Base-by-base conservation (phyloP, 208 protist genomes). In the Hexamita inflata region DNA sequence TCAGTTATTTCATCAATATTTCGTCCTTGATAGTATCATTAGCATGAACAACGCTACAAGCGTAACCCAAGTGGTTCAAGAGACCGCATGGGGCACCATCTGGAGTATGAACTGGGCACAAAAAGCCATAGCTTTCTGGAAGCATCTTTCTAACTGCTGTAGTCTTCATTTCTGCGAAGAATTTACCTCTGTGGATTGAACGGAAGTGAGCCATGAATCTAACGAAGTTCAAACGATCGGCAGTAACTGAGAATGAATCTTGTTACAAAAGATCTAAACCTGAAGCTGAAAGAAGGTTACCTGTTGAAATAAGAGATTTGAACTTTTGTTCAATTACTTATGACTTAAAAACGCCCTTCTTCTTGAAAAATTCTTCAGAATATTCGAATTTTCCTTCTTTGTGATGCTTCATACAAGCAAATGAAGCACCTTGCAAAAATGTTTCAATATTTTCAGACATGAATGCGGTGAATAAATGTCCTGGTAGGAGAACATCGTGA, bases 101-200 rank as follows among this genome's bases (percentile, higher is more conserved):
- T 59, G 97, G 97, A 40, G 95, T 99, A 88, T 99, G 95, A 42
- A 99, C 96, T 82, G 97, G 95, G 86, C 97, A 99, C 45, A 99
- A 83, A 85, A 99, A 99, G 24, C 92, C 97, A 88, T 92, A 99
- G 1, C 89, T 86, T 84, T 99, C 95, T 45, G 94, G 95, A 41
- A 94, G 89, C 77, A 98, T 93, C 83, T 94, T 95, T 75, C 97
- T 90, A 73, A 98, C 92, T 45, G 80, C 67, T 1, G 83, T 88
- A 9, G 82, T 87, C 35, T 85, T 87, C 92, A 98, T 97, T 59
- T 91, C 89, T 15, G 92, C 86, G 82, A 98, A 98, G 75, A 94
- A 97, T 70, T 91, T 88, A 78, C 96, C 96, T 80, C 94, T 89
- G 82, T 88, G 78, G 40, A 98, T 87, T 64, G 88, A 92, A 62